Evolutionary conservation across 148 eudicot species (phyloP).

Genomic region (Nyssa sinensis): DNA sequence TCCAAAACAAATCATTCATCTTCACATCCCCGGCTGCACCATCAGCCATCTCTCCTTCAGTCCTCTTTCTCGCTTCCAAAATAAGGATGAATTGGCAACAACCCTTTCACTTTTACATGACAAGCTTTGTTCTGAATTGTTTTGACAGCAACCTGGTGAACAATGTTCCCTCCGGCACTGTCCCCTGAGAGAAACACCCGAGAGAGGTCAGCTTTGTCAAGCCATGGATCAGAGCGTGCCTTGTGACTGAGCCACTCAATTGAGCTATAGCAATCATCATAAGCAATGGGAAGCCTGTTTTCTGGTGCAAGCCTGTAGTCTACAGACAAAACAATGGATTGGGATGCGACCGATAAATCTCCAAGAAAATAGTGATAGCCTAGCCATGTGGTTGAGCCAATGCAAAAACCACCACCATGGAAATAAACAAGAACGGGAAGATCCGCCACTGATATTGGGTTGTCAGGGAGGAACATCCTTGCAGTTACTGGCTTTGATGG

Average conservation of each 20-base stretch:
- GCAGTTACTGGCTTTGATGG: slow-evolving; percentile 54
- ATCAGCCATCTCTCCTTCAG: slow-evolving; percentile 35
- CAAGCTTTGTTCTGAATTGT: slow-evolving; percentile 12
- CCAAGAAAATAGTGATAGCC: slow-evolving; percentile 77
- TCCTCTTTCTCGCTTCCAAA: slow-evolving; percentile 75
- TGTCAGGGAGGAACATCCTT: slow-evolving; percentile 50
- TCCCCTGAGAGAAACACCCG: slow-evolving; percentile 70
- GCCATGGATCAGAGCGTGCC: slow-evolving; percentile 37
- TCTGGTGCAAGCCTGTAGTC: slow-evolving; percentile 94
- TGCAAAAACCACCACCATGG: slow-evolving; percentile 88
- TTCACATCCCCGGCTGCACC: slow-evolving; percentile 39
- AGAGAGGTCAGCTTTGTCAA: slow-evolving; percentile 42
- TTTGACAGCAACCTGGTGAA: slow-evolving; percentile 54
- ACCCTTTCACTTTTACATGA: slow-evolving; percentile 37
- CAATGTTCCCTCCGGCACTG: slow-evolving; percentile 85
- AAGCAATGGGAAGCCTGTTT: slow-evolving; percentile 66
- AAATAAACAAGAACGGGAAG: slow-evolving; percentile 66
- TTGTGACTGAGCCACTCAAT: slow-evolving; percentile 51
- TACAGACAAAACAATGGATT: slow-evolving; percentile 46
- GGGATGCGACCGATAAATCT: slow-evolving; percentile 37
- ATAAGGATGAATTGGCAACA: slow-evolving; percentile 63
- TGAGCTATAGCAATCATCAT: slow-evolving; percentile 48
- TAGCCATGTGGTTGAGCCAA: slow-evolving; percentile 84
- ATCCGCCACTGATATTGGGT: not conserved
- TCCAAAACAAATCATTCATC: slow-evolving; percentile 82